Conservation (phyloP, 768 basidiomycete genomes). For the button mushroom (Agaricus bisporus) region DNA sequence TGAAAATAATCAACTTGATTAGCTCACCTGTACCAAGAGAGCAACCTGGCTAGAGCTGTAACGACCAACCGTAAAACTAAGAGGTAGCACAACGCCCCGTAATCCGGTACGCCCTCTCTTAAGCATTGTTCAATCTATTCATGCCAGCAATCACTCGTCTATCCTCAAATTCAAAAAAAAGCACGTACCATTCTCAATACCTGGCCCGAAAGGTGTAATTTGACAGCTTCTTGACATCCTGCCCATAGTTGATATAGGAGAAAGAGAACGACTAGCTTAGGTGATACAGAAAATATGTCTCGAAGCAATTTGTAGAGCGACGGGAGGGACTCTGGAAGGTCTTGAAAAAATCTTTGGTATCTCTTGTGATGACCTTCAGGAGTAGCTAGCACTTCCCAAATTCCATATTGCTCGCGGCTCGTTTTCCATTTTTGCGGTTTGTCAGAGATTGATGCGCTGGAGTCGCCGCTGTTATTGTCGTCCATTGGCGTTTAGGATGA, state of each 20-base stretch:
- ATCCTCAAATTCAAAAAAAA: too few species aligned
- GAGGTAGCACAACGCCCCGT: not conserved
- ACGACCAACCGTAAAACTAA: not conserved
- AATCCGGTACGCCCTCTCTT: not conserved
- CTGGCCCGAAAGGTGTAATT: slow-evolving; percentile 1
- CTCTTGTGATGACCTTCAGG: not conserved
- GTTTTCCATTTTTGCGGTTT: too few species aligned
- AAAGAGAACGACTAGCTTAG: slow-evolving; percentile 14
- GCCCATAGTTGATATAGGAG: slow-evolving; percentile 11
- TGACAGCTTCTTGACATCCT: not conserved
- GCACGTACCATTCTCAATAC: not conserved
- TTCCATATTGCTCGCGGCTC: not conserved
- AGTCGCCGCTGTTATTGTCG: too few species aligned
- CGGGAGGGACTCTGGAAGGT: not conserved
- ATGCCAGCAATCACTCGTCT: too few species aligned
- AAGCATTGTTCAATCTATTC: slow-evolving; percentile 1
- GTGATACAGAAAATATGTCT: slow-evolving; percentile 18
- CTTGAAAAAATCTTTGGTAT: not conserved
- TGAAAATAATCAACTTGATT: too few species aligned
- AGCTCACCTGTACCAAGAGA: not conserved
- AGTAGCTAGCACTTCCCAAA: not conserved
- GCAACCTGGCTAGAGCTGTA: not conserved
- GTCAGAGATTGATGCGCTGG: too few species aligned
- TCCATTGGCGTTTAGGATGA: too few species aligned
- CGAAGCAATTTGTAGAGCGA: slow-evolving; percentile 14